Evolutionary conservation across 2,329 filamentous ascomycete genomes (phyloP), one percentile per base, ranked within the genome.

Genomic region (Cladosporium sp.): DNA sequence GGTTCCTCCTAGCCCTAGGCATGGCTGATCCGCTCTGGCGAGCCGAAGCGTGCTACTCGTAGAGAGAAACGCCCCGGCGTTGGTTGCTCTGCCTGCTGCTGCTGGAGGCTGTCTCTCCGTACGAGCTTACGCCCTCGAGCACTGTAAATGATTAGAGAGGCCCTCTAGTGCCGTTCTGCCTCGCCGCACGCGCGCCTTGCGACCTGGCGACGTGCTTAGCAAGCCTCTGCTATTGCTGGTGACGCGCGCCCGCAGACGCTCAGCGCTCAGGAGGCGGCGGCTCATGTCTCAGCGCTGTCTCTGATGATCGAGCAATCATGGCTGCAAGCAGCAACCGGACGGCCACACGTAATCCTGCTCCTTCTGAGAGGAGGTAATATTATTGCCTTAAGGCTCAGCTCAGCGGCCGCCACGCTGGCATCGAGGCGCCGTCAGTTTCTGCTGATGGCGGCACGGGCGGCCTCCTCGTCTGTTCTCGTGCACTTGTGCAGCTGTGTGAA

Each of bases 191-290:
- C 35, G 20, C 45, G 38, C 36, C 25, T 48, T 39, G 20, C 36
- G 18, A 32, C 18, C 16, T 48, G 36, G 45, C 27, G 45, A 12
- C 43, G 6, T 29, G 15, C 35, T 35, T 43, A 35, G 32, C 45
- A 25, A 27, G 25, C 36, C 8, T 18, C 19, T 33, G 36, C 36
- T 48, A 40, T 48, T 27, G 35, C 45, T 48, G 22, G 22, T 27
- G 45, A 48, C 45, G 43, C 43, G 19, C 27, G 45, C 45, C 45
- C 30, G 45, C 45, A 48, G 36, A 25, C 25, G 45, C 45, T 40
- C 36, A 40, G 43, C 42, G 27, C 45, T 48, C 45, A 40, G 45
- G 43, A 48, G 45, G 45, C 39, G 45, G 40, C 38, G 35, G 36
- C 35, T 27, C 32, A 19, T 48, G 45, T 48, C 45, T 48, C 45